Evolutionary conservation across 163 green algal genomes (phyloP).

Genomic region (Scenedesmus sp.): DNA sequence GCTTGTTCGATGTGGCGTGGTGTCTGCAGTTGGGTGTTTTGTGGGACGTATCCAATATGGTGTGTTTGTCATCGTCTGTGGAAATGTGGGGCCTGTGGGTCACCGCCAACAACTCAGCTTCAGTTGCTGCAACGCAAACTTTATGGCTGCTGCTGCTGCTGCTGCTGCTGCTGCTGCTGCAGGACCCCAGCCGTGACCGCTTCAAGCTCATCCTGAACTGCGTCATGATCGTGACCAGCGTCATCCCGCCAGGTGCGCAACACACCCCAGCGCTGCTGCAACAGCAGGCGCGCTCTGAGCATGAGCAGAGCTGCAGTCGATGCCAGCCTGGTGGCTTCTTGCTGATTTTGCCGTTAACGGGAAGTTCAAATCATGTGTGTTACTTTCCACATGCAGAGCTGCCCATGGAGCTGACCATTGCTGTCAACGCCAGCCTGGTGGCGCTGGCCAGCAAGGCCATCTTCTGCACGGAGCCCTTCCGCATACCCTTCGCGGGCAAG

Average conservation of each 20-base stretch:
- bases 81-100: too few species aligned
- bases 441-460: constrained; percentile 87
- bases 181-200: constrained; percentile 88
- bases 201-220: constrained; percentile 99
- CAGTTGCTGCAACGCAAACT: background rate
- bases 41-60: too few species aligned
- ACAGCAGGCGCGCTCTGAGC: too few species aligned
- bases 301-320: background rate
- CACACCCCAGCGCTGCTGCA: background rate
- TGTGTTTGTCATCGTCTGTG: too few species aligned
- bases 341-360: background rate
- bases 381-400: constrained; percentile 78
- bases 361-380: background rate
- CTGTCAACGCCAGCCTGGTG: constrained; percentile 97
- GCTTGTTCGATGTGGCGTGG: too few species aligned
- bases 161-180: constrained; percentile 25
- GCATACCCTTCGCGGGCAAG: constrained; percentile 97
- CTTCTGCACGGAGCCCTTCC: constrained; percentile 99
- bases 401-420: constrained; percentile 99
- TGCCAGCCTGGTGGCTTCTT: background rate
- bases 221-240: constrained; percentile 99
- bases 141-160: background rate
- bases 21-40: too few species aligned
- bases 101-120: background rate
- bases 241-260: constrained; percentile 90